Percentiles rank a stretch among this genome's conserved stretches.
phyloP scores from a whole-genome alignment of 768 basidiomycete species.

The Suillus subaureus region DNA sequence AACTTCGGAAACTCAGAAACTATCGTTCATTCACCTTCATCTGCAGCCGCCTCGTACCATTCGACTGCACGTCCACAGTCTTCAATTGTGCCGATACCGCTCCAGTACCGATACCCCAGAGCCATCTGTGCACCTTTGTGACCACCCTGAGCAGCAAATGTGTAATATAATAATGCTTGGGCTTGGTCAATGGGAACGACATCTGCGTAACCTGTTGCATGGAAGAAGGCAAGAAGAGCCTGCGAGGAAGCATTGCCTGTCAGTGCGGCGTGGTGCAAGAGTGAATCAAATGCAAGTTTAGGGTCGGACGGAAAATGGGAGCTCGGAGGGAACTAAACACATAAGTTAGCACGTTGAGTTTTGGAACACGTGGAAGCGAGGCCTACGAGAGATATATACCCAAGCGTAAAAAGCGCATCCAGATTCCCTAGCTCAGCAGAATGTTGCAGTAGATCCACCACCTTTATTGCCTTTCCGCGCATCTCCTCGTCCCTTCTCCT shows the following conservation, averaged over 20 bases:
- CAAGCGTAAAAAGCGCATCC: conserved; percentile 73
- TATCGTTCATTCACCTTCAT: conserved; percentile 57
- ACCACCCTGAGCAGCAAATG: conserved; percentile 89
- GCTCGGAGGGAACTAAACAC: conserved; percentile 70
- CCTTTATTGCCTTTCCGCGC: conserved; percentile 74
- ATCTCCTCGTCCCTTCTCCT: conserved; percentile 68
- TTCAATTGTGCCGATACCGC: conserved; percentile 90
- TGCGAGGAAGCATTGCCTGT: conserved; percentile 90
- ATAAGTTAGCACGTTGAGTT: neutral
- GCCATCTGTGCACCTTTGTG: conserved; percentile 91
- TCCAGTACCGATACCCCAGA: conserved; percentile 93
- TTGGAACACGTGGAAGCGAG: neutral
- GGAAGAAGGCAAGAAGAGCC: conserved; percentile 82
- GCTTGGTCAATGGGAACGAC: conserved; percentile 69
- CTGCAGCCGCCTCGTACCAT: conserved; percentile 91
- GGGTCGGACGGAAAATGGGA: conserved; percentile 64
- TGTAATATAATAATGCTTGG: conserved; percentile 89
- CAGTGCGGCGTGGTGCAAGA: conserved; percentile 58
- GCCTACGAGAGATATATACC: conserved; percentile 67
- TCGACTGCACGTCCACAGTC: conserved; percentile 80
- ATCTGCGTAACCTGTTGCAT: conserved; percentile 80
- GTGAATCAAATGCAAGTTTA: conserved; percentile 61
- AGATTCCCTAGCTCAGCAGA: conserved; percentile 76
- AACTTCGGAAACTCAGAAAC: conserved; percentile 5
- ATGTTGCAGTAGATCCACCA: conserved; percentile 77